Percentiles rank a stretch among this genome's conserved stretches.
phyloP scores from a whole-genome alignment of 1,284 basidiomycete species.

The Marasmius fiardii region DNA sequence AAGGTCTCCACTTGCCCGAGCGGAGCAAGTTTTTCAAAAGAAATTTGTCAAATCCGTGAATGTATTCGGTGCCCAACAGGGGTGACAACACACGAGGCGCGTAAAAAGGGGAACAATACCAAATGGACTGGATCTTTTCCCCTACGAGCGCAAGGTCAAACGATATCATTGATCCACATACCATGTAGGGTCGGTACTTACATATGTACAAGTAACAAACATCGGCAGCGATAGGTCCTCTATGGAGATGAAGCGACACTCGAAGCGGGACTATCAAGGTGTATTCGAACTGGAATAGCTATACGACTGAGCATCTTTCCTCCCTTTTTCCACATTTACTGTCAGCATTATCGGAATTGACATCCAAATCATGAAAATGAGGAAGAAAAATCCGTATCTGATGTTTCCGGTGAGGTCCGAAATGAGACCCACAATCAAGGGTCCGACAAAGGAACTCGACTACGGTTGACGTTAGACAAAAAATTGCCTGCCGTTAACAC shows the following conservation, averaged over 20 bases:
- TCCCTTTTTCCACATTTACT: conserved; percentile 69
- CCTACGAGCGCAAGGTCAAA: too few relatives aligned
- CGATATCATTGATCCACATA: too few relatives aligned
- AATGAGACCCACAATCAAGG: conserved; percentile 81
- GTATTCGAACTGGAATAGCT: conserved; percentile 12
- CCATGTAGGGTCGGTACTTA: too few relatives aligned
- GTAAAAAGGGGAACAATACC: too few relatives aligned
- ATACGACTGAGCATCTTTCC: conserved; percentile 63
- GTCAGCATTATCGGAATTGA: conserved; percentile 73
- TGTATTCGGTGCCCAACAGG: too few relatives aligned
- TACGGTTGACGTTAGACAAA: conserved; percentile 24
- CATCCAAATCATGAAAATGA: conserved; percentile 74
- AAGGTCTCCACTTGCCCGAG: too few relatives aligned
- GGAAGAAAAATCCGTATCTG: conserved; percentile 85
- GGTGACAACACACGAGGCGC: too few relatives aligned
- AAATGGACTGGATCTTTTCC: too few relatives aligned
- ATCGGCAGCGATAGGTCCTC: too few relatives aligned
- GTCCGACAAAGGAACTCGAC: conserved; percentile 88
- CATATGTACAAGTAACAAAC: too few relatives aligned
- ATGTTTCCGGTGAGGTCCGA: conserved; percentile 87
- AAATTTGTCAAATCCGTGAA: too few relatives aligned
- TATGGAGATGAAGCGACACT: neutral
- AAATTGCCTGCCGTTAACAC: neutral
- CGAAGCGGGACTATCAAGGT: neutral
- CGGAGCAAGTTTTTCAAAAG: too few relatives aligned